Evolutionary conservation across 2,329 filamentous ascomycete genomes (phyloP).

Genomic region (Alternaria hordeiaustralica): DNA sequence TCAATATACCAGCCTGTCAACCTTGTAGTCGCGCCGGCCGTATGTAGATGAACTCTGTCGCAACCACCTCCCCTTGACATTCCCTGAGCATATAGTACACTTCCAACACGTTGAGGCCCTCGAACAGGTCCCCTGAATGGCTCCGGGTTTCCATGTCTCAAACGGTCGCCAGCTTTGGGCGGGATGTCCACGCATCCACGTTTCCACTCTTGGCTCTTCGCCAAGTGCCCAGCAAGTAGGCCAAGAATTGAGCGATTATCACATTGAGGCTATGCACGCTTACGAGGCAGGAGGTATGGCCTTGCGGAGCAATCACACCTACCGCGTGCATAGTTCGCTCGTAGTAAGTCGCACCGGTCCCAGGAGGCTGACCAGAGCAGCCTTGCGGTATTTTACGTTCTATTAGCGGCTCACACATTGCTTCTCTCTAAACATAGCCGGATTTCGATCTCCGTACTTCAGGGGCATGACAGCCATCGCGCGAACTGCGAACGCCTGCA

Average conservation of each 20-base stretch:
- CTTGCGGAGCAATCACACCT: neutral
- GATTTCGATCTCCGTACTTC: neutral
- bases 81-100: neutral
- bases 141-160: neutral
- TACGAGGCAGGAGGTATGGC: neutral
- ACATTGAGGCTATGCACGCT: conserved; percentile 4
- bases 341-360: neutral
- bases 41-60: neutral
- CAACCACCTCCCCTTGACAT: neutral
- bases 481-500: neutral
- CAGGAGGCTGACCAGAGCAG: neutral
- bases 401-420: neutral
- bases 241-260: conserved; percentile 8
- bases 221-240: conserved; percentile 5
- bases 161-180: neutral
- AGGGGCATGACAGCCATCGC: neutral
- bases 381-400: neutral
- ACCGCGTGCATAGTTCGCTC: neutral
- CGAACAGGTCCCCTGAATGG: neutral
- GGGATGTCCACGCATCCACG: conserved; percentile 4
- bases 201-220: conserved; percentile 8
- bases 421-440: neutral
- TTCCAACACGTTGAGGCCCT: neutral
- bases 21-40: neutral
- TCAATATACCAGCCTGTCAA: neutral